These are phyloP conservation scores for Lactarius pseudohatsudake DNA, from an alignment of 768 basidiomycete species.

Conservation along the genomic window DNA sequence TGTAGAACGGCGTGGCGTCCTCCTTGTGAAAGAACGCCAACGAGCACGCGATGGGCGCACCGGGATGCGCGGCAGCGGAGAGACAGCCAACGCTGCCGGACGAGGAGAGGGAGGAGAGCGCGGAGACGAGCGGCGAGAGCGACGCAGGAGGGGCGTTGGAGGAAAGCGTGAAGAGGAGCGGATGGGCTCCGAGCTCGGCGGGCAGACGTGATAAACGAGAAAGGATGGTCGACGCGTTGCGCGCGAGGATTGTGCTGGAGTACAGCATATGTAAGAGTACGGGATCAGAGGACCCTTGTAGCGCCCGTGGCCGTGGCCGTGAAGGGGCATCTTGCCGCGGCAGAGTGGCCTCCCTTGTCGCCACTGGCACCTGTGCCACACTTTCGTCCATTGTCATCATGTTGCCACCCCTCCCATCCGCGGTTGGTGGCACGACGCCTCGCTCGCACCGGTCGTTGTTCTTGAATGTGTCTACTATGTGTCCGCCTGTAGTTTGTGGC, in stretches of 20 bases:
- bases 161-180: conserved; percentile 53
- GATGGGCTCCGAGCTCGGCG: conserved; percentile 29
- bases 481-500: too few relatives aligned
- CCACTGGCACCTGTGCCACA: background rate
- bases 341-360: too few relatives aligned
- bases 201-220: conserved; percentile 22
- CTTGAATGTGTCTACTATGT: too few relatives aligned
- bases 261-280: conserved; percentile 8
- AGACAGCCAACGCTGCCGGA: conserved; percentile 58
- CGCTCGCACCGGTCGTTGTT: too few relatives aligned
- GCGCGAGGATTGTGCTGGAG: conserved; percentile 24
- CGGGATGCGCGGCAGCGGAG: conserved; percentile 44
- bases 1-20: conserved; percentile 54
- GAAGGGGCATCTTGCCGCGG: too few relatives aligned
- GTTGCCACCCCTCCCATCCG: background rate
- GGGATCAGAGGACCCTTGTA: background rate
- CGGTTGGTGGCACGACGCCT: background rate
- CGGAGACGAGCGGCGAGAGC: conserved; percentile 37
- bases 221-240: conserved; percentile 20
- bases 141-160: conserved; percentile 39
- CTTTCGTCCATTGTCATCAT: background rate
- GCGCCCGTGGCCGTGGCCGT: too few relatives aligned
- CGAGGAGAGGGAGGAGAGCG: conserved; percentile 30
- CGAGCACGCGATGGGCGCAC: conserved; percentile 49
- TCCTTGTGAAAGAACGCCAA: conserved; percentile 52